phyloP scores from a whole-genome alignment of 1,284 basidiomycete genomes.

The Clitocybe nebularis region DNA sequence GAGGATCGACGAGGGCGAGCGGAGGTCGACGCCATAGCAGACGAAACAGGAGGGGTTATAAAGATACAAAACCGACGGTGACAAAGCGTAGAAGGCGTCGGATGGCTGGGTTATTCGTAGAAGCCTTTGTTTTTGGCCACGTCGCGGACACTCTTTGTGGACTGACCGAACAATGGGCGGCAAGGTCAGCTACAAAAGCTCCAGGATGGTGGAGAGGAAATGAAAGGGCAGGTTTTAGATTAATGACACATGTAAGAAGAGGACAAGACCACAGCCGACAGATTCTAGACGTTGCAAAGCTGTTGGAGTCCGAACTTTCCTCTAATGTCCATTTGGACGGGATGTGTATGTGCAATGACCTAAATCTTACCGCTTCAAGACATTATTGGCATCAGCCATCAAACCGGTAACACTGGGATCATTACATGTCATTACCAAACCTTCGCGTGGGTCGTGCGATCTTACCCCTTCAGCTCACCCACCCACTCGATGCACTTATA shows the following conservation, averaged over 20 bases:
- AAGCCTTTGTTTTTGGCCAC: conserved; percentile 7
- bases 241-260: conserved; percentile 4
- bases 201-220: neutral
- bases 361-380: neutral
- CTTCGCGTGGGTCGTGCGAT: neutral
- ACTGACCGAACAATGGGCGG: conserved; percentile 12
- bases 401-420: conserved; percentile 5
- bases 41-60: conserved; percentile 14
- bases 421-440: conserved; percentile 1
- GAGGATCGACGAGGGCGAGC: conserved; percentile 14
- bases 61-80: conserved; percentile 10
- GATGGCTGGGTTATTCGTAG: conserved; percentile 5
- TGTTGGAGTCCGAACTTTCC: conserved; percentile 10
- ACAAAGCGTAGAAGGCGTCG: conserved; percentile 8
- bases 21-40: conserved; percentile 12
- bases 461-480: conserved; percentile 2
- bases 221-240: neutral
- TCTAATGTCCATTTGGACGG: conserved; percentile 13
- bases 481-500: conserved; percentile 3
- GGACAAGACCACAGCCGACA: conserved; percentile 6
- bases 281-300: conserved; percentile 7
- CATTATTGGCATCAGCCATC: conserved; percentile 8
- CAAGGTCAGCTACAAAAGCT: neutral
- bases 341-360: neutral
- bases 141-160: conserved; percentile 7